These are phyloP conservation scores for Solanum dulcamara DNA, from an alignment of 257 asterid genomes.

Conservation along the genomic window DNA sequence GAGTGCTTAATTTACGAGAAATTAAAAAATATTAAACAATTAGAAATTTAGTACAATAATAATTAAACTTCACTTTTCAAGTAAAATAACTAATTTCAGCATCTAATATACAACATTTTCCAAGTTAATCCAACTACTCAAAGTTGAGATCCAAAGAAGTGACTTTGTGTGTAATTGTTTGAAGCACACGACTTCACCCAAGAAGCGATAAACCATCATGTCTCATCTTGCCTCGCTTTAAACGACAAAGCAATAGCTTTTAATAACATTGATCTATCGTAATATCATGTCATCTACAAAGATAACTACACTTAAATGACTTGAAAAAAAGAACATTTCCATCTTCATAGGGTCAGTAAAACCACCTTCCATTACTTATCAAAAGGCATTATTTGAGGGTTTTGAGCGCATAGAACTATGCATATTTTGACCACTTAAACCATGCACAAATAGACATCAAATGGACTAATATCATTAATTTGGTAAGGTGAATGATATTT, in stretches of 20 bases:
- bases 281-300: neutral
- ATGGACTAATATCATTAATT: too few relatives aligned
- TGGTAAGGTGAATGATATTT: too few relatives aligned
- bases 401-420: too few relatives aligned
- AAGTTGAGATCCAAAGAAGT: neutral
- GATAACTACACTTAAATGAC: neutral
- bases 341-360: neutral
- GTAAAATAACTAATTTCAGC: neutral
- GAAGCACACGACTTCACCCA: neutral
- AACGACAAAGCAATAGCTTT: neutral
- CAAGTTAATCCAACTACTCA: neutral
- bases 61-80: neutral
- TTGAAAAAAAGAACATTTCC: neutral
- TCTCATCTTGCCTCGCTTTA: neutral
- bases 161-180: neutral
- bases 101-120: neutral
- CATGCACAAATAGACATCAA: too few relatives aligned
- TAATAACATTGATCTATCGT: neutral
- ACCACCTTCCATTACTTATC: neutral
- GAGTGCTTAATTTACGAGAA: neutral
- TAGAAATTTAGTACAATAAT: neutral
- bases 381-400: neutral
- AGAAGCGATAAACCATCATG: neutral
- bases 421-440: too few relatives aligned
- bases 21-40: neutral